Evolutionary conservation across 495 filamentous ascomycete species (phyloP), one percentile per base, ranked within the genome.

Genomic region (Tuber aestivum): DNA sequence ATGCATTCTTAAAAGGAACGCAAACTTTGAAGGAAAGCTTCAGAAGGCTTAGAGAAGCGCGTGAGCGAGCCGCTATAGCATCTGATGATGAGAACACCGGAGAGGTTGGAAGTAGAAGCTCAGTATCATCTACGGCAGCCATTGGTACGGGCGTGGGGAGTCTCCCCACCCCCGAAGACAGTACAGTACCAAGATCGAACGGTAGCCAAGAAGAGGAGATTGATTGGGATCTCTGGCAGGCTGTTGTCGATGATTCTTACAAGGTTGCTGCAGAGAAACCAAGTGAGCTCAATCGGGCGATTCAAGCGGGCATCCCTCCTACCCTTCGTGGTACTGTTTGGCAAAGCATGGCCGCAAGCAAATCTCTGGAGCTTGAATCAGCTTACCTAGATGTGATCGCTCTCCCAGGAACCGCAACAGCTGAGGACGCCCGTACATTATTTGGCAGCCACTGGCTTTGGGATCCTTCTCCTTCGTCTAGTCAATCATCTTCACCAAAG

Each of bases 191-290:
- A 65, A 27, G 56, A 35, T 2, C 56, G 27, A 65, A 65, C 5
- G 56, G 56, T 65, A 79, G 50, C 12, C 72, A 78, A 50, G 82
- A 83, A 61, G 81, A 83, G 35, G 76, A 78, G n/a, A 83, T 99
- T 21, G 93, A 99, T 82, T 99, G 95, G 95, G 96, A 98, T 84
- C 85, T 99, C 32, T 99, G 95, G 95, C 94, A 99, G 84, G 86
- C 92, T 27, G 92, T 99, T 2, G 95, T 99, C 42, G 94, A 97
- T 78, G 91, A 97, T 85, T 95, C 96, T 2, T 90, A 91, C 44
- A 94, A 93, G 14, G 90, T 97, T 75, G 92, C 92, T 41, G 87
- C 92, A 56, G 92, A 92, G 41, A 97, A 92, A 79, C 88, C 94
- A 5, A 92, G 94, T 74, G 94, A 97, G 80, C 85, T 99, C 73